Percentiles rank a stretch among this genome's conserved stretches.
phyloP scores from a whole-genome alignment of 805 yeast species.

The Ogataea sp. region DNA sequence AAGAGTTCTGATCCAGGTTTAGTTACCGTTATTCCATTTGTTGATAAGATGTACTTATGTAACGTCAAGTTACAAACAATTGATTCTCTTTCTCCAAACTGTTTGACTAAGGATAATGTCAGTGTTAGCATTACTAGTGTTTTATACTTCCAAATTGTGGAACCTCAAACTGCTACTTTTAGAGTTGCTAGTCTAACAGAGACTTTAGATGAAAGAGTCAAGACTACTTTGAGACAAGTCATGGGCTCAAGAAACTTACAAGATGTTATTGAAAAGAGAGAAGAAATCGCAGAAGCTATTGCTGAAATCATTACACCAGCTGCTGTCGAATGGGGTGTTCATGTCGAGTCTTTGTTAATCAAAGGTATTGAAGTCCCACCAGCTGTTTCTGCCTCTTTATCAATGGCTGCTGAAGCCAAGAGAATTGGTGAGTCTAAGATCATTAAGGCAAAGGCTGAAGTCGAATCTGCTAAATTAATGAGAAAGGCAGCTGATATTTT shows the following conservation, averaged over 20 bases:
- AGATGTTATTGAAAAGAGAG: slow-evolving; percentile 67
- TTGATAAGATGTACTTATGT: slow-evolving; percentile 44
- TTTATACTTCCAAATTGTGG: slow-evolving; percentile 55
- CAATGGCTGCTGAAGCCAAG: slow-evolving; percentile 70
- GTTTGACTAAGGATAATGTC: slow-evolving; percentile 68
- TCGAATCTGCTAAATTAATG: slow-evolving; percentile 68
- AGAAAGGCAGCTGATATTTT: slow-evolving; percentile 72
- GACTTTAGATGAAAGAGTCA: slow-evolving; percentile 60
- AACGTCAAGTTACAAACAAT: slow-evolving; percentile 50
- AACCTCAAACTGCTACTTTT: slow-evolving; percentile 59
- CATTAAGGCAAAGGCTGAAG: slow-evolving; percentile 69
- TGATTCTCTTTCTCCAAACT: slow-evolving; percentile 59
- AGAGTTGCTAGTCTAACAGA: slow-evolving; percentile 43
- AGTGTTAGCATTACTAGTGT: slow-evolving; percentile 56
- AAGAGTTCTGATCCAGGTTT: slow-evolving; percentile 66
- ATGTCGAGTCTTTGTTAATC: slow-evolving; percentile 57
- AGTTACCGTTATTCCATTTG: slow-evolving; percentile 54
- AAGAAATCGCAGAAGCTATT: slow-evolving; percentile 59
- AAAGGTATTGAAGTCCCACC: slow-evolving; percentile 53
- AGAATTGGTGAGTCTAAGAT: slow-evolving; percentile 72
- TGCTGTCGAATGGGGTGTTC: slow-evolving; percentile 65
- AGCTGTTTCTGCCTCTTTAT: slow-evolving; percentile 49
- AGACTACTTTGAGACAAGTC: slow-evolving; percentile 66
- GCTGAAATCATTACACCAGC: slow-evolving; percentile 53
- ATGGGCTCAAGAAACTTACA: slow-evolving; percentile 58